Percentiles rank a stretch among this genome's conserved stretches.
Conservation (phyloP, 176 grass and related monocot species). For the Hordeum marinum region DNA sequence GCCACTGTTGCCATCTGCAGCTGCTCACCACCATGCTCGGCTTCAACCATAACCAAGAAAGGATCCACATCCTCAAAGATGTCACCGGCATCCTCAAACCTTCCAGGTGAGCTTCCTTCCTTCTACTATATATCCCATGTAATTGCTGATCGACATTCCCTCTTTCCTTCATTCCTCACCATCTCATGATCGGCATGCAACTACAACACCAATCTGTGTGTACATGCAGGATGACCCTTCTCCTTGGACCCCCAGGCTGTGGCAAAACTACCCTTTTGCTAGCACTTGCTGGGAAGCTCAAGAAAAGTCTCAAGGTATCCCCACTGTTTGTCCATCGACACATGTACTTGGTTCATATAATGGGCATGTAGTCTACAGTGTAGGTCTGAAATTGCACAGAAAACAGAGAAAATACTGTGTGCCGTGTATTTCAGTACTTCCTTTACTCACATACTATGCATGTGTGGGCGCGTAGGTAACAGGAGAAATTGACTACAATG, state of each 20-base stretch:
- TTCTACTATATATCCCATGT: not conserved
- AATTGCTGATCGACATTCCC: not conserved
- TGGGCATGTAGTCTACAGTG: no score
- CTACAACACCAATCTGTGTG: not conserved
- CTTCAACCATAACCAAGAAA: constrained; percentile 38
- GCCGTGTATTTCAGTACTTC: not conserved
- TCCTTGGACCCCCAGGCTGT: constrained; percentile 70
- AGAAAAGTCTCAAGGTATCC: constrained; percentile 48
- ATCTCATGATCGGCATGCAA: not conserved
- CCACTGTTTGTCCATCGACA: no score
- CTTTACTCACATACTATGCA: not conserved
- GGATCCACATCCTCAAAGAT: constrained; percentile 57
- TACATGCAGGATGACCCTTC: constrained; percentile 61
- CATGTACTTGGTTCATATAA: no score
- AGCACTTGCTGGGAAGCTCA: constrained; percentile 67
- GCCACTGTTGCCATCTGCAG: not conserved
- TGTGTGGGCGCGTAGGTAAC: constrained; percentile 23
- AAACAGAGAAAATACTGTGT: not conserved
- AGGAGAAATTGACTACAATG: constrained; percentile 64
- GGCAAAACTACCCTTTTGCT: constrained; percentile 78
- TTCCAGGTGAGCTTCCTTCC: not conserved
- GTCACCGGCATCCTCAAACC: constrained; percentile 67
- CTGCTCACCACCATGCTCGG: not conserved
- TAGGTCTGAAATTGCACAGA: not conserved
- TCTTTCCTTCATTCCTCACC: not conserved